A percentile compares a stretch with the other conserved stretches of the same genome.
Evolutionary conservation across 495 filamentous ascomycete genomes (phyloP).

Genomic region (Amphirosellinia nigrospora): DNA sequence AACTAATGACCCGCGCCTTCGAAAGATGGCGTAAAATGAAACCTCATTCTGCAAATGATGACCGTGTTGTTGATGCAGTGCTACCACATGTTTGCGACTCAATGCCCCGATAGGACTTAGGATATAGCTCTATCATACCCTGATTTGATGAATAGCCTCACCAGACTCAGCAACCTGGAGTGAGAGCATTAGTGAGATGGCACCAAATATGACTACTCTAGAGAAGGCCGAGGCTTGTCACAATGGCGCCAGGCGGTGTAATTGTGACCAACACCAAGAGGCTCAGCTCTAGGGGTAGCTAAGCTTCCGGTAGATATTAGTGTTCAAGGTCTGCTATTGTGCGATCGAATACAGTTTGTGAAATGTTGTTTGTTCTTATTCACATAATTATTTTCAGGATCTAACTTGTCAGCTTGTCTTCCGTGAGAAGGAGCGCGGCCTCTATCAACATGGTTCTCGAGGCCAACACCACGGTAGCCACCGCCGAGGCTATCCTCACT

Average conservation of each 20-base stretch:
- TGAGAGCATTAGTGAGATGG: background rate
- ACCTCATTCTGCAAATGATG: background rate
- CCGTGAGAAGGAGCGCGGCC: background rate
- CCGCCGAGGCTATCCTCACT: background rate
- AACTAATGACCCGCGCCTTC: background rate
- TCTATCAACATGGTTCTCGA: background rate
- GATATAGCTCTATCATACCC: background rate
- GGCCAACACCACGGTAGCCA: background rate
- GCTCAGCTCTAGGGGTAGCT: background rate
- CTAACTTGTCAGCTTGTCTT: background rate
- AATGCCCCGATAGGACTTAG: background rate
- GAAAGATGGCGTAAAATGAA: background rate
- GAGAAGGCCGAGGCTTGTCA: background rate
- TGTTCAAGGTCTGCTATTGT: no score
- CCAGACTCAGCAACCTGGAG: background rate
- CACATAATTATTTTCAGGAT: background rate
- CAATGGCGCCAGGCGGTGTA: background rate
- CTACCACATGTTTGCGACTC: background rate
- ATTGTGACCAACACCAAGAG: background rate
- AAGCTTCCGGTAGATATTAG: background rate
- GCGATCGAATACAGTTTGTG: no score
- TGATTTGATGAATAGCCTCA: background rate
- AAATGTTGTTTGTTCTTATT: no score
- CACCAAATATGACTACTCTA: background rate
- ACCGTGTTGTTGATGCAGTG: background rate